phyloP scores from a whole-genome alignment of 2,329 filamentous ascomycete genomes.

The Zopfia rhizophila region DNA sequence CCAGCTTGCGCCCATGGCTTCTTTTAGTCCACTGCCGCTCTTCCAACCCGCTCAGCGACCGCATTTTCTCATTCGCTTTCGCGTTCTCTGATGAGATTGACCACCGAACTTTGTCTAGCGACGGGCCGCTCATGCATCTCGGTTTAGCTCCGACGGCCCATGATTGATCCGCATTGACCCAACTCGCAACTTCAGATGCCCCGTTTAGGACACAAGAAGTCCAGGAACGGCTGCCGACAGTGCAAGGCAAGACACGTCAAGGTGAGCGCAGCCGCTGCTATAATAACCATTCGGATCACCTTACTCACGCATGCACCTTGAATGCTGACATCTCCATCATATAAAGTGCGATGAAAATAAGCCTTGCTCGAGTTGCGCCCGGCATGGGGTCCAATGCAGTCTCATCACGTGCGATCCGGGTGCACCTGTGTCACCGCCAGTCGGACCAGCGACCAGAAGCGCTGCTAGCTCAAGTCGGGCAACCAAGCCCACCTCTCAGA shows the following conservation, averaged over 20 bases:
- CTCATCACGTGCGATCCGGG: conserved; percentile 40
- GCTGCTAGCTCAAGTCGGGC: conserved; percentile 23
- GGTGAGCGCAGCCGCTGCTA: conserved; percentile 33
- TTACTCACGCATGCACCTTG: conserved; percentile 7
- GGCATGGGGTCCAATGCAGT: conserved; percentile 50
- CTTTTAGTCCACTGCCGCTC: too few species aligned
- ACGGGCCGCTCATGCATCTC: too few species aligned
- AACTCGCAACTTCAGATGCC: conserved; percentile 48
- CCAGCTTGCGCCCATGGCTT: too few species aligned
- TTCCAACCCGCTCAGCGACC: too few species aligned
- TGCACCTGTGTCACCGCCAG: conserved; percentile 19
- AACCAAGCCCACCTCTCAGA: conserved; percentile 23
- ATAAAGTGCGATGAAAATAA: conserved; percentile 51
- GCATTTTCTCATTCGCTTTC: too few species aligned
- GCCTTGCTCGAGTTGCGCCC: conserved; percentile 50
- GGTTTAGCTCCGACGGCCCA: too few species aligned
- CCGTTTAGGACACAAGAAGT: conserved; percentile 51
- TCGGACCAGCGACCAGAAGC: conserved; percentile 17
- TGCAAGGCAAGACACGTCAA: conserved; percentile 53
- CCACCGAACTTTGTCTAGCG: too few species aligned
- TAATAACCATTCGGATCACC: conserved; percentile 1
- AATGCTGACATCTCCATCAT: conserved; percentile 20
- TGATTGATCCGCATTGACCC: too few species aligned
- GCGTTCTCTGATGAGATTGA: too few species aligned
- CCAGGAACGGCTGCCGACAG: conserved; percentile 45